Conservation (phyloP, 2,329 filamentous ascomycete genomes). For the Dactylellina haptotyla region DNA sequence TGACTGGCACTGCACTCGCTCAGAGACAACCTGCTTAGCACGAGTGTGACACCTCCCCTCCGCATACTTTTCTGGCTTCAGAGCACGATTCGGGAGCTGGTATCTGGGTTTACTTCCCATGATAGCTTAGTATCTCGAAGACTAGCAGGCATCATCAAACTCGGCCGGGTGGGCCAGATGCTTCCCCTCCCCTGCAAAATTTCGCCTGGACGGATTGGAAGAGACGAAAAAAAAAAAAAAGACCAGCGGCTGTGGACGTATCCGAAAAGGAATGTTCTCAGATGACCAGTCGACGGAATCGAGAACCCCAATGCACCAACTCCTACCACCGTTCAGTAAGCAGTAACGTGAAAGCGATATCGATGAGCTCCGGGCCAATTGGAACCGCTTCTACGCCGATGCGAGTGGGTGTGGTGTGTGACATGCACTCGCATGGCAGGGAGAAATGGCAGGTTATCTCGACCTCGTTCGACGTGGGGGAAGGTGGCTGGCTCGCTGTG, state of each 20-base stretch:
- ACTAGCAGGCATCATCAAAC: constrained; percentile 20
- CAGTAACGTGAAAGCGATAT: neutral
- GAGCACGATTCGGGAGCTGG: neutral
- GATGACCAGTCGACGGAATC: constrained; percentile 19
- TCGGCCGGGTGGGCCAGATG: neutral
- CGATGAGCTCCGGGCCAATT: constrained; percentile 26
- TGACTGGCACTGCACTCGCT: too few relatives aligned
- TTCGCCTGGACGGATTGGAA: neutral
- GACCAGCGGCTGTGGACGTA: neutral
- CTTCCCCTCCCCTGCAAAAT: too few relatives aligned
- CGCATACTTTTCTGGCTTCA: constrained; percentile 7
- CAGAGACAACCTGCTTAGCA: neutral
- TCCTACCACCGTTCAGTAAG: neutral
- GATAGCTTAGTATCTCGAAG: neutral
- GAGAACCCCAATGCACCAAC: neutral
- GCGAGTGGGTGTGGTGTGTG: constrained; percentile 13
- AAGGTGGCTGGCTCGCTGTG: constrained; percentile 8
- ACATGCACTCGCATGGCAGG: constrained; percentile 23
- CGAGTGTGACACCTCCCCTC: constrained; percentile 25
- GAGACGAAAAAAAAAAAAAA: neutral
- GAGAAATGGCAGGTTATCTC: neutral
- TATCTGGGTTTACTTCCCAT: constrained; percentile 10
- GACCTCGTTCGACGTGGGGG: constrained; percentile 25
- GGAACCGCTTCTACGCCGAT: neutral
- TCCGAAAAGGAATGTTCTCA: constrained; percentile 40